Percentiles rank a stretch among this genome's conserved stretches.
phyloP scores from a whole-genome alignment of 225 moss, liverwort and hornwort genomes.

The Polytrichum commune region DNA sequence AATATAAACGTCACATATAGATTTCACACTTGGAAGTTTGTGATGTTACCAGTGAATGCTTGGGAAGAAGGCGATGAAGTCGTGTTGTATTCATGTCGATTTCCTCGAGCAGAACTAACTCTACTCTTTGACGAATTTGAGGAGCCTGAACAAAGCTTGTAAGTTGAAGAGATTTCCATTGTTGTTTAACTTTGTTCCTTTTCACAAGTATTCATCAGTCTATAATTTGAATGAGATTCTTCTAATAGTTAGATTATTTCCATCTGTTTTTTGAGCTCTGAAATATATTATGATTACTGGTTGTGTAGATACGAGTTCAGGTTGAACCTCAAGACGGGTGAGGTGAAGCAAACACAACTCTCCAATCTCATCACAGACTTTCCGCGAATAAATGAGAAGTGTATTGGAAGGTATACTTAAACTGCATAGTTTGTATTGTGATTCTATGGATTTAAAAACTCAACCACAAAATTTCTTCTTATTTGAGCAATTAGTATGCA shows the following conservation, averaged over 20 bases:
- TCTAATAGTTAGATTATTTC: too few relatives aligned
- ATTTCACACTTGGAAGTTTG: too few relatives aligned
- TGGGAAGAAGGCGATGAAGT: slow-evolving; percentile 95
- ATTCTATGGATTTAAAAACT: too few relatives aligned
- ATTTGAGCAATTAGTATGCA: too few relatives aligned
- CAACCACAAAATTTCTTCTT: too few relatives aligned
- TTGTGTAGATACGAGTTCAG: slow-evolving; percentile 69
- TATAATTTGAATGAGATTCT: too few relatives aligned
- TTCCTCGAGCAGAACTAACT: slow-evolving; percentile 33
- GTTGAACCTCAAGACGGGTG: slow-evolving; percentile 76
- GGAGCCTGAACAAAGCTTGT: slow-evolving; percentile 10
- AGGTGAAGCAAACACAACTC: slow-evolving; percentile 59
- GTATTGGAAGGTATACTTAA: slow-evolving; percentile 50
- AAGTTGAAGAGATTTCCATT: slow-evolving; percentile 2
- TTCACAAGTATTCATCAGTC: too few relatives aligned
- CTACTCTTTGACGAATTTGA: not conserved
- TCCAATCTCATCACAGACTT: slow-evolving; percentile 59
- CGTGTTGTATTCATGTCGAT: slow-evolving; percentile 65
- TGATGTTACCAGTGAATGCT: slow-evolving; percentile 57
- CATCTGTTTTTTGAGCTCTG: too few relatives aligned
- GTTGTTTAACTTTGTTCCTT: too few relatives aligned
- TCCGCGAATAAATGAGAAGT: slow-evolving; percentile 74
- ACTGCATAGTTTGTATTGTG: too few relatives aligned
- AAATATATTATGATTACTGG: too few relatives aligned
- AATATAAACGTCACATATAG: too few relatives aligned